Evolutionary conservation across 495 filamentous ascomycete species (phyloP).

Genomic region (Pyronema omphalodes): DNA sequence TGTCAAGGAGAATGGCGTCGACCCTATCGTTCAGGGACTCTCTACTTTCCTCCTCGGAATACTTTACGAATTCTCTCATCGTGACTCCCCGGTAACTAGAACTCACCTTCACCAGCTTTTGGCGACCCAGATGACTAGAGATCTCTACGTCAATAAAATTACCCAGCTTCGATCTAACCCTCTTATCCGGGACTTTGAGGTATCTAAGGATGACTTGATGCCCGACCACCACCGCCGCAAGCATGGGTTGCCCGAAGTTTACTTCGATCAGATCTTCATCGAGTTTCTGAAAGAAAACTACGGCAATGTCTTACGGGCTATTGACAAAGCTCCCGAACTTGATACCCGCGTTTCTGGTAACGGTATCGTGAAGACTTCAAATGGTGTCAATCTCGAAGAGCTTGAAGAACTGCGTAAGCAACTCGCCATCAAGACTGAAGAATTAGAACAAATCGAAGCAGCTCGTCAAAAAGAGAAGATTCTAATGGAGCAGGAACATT

Average conservation of each 20-base stretch:
- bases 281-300: constrained; percentile 95
- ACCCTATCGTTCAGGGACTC: constrained; percentile 58
- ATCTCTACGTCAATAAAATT: constrained; percentile 76
- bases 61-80: constrained; percentile 92
- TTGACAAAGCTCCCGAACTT: constrained; percentile 77
- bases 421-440: constrained; percentile 50
- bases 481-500: background rate
- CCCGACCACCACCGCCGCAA: constrained; percentile 11
- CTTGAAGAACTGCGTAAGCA: constrained; percentile 68
- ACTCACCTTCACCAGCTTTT: constrained; percentile 67
- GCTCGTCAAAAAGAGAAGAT: background rate
- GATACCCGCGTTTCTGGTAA: constrained; percentile 32
- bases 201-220: constrained; percentile 30
- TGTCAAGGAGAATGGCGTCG: constrained; percentile 41
- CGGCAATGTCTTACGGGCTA: constrained; percentile 62
- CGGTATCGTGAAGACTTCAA: constrained; percentile 20
- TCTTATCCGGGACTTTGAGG: constrained; percentile 80
- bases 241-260: constrained; percentile 56
- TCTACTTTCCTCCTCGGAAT: constrained; percentile 71
- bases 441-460: constrained; percentile 35
- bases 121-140: constrained; percentile 59
- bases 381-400: constrained; percentile 64
- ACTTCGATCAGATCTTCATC: constrained; percentile 70
- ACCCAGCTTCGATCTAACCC: constrained; percentile 59
- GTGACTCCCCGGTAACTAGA: constrained; percentile 80